Conservation (phyloP, 176 grass and related monocot genomes). For the Bonia amplexicaulis region DNA sequence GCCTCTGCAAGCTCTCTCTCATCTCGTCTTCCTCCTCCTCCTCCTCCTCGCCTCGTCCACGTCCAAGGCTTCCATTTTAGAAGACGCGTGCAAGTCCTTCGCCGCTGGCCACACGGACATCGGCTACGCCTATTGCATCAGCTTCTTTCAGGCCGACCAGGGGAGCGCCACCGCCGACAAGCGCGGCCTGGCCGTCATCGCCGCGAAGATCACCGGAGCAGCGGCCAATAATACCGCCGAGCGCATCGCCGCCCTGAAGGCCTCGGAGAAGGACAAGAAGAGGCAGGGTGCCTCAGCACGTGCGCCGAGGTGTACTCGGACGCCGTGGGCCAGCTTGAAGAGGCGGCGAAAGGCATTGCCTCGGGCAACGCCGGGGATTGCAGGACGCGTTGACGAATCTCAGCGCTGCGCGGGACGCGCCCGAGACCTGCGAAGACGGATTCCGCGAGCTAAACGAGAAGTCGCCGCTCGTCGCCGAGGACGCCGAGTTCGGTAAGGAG, state of each 20-base stretch:
- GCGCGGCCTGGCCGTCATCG: constrained; percentile 45
- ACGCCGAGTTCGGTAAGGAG: constrained; percentile 32
- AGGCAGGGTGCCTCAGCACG: not conserved
- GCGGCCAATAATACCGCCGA: not conserved
- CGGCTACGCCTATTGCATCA: constrained; percentile 48
- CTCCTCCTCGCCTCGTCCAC: not conserved
- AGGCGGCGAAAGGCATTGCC: constrained; percentile 16
- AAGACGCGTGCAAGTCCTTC: constrained; percentile 57
- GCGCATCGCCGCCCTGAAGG: constrained; percentile 32
- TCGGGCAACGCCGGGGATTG: not conserved
- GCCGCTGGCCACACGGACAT: not conserved
- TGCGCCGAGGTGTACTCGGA: constrained; percentile 40
- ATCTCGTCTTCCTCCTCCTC: constrained; percentile 20
- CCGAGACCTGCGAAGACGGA: constrained; percentile 42
- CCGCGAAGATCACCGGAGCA: not conserved
- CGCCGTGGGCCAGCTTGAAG: constrained; percentile 13
- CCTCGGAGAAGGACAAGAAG: constrained; percentile 23
- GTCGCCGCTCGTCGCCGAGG: constrained; percentile 28
- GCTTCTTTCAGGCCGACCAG: constrained; percentile 33
- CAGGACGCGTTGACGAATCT: constrained; percentile 22
- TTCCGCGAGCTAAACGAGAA: constrained; percentile 9
- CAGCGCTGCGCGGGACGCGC: constrained; percentile 22
- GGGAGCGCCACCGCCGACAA: constrained; percentile 28
- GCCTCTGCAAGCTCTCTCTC: not conserved
- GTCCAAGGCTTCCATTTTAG: constrained; percentile 15